phyloP scores from a whole-genome alignment of 495 filamentous ascomycete genomes.

The Baudoinia panamericana region DNA sequence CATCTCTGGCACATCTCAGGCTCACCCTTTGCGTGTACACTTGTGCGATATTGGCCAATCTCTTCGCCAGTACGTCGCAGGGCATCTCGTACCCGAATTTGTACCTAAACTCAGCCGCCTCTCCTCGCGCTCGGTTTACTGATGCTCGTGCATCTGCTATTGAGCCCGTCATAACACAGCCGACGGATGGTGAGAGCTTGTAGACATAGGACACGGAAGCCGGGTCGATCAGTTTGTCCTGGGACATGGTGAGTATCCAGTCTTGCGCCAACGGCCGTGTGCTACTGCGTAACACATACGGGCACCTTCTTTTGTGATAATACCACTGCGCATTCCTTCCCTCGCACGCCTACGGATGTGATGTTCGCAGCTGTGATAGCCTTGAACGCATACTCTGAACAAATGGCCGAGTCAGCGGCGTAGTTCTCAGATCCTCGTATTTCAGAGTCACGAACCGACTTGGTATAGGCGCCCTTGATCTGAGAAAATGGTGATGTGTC shows the following conservation, averaged over 20 bases:
- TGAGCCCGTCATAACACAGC: slow-evolving; percentile 96
- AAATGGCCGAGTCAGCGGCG: slow-evolving; percentile 2
- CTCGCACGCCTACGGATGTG: slow-evolving; percentile 87
- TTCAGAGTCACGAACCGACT: slow-evolving; percentile 64
- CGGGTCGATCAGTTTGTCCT: slow-evolving; percentile 99
- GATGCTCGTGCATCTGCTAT: slow-evolving; percentile 93
- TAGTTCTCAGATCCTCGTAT: neutral
- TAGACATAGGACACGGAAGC: slow-evolving; percentile 95
- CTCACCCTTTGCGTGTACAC: slow-evolving; percentile 94
- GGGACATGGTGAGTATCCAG: slow-evolving; percentile 5
- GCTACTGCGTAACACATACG: no score
- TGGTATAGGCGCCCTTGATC: slow-evolving; percentile 96
- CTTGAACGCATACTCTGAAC: slow-evolving; percentile 97
- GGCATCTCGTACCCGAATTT: slow-evolving; percentile 99
- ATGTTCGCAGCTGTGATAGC: slow-evolving; percentile 98
- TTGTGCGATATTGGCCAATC: slow-evolving; percentile 96
- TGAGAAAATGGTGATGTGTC: slow-evolving; percentile 99
- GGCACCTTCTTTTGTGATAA: slow-evolving; percentile 99
- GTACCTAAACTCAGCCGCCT: slow-evolving; percentile 95
- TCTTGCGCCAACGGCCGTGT: slow-evolving; percentile 7
- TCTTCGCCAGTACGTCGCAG: slow-evolving; percentile 88
- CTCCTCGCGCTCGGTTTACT: slow-evolving; percentile 79
- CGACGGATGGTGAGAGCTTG: slow-evolving; percentile 87
- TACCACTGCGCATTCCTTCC: slow-evolving; percentile 93
- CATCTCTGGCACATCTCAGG: neutral